Evolutionary conservation across 257 asterid species (phyloP).

Genomic region (Fraxinus quadrangulata): DNA sequence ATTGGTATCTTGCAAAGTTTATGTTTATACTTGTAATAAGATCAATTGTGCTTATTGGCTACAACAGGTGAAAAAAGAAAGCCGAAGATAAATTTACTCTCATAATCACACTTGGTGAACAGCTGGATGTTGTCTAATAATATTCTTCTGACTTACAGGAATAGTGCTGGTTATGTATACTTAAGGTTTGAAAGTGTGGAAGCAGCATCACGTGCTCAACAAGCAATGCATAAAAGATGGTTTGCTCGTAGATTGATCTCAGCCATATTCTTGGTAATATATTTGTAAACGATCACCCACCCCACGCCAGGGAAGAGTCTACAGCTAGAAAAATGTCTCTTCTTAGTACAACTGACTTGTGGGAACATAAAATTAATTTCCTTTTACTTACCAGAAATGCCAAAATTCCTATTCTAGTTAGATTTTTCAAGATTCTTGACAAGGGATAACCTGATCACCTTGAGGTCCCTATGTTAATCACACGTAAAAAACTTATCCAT

Average conservation of each 20-base stretch:
- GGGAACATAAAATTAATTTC: not conserved
- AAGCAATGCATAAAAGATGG: constrained; percentile 98
- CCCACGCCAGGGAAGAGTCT: not conserved
- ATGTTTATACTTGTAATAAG: not conserved
- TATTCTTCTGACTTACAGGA: constrained; percentile 49
- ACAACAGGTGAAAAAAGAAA: not conserved
- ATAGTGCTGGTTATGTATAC: constrained; percentile 88
- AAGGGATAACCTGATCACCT: not conserved
- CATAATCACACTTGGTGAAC: not conserved
- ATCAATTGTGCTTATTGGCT: not conserved
- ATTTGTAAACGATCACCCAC: not conserved
- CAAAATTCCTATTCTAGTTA: not conserved
- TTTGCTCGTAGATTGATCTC: constrained; percentile 94
- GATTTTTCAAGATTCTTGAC: not conserved
- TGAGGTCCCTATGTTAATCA: not conserved
- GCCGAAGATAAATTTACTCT: not conserved
- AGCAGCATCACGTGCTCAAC: constrained; percentile 89
- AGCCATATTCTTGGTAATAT: constrained; percentile 88
- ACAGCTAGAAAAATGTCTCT: not conserved
- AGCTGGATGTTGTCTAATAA: constrained; percentile 12
- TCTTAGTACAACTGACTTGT: not conserved
- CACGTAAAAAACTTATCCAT: not conserved
- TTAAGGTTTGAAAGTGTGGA: constrained; percentile 81
- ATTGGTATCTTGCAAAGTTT: not conserved
- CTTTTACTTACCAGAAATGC: not conserved